Percentiles rank a stretch among this genome's conserved stretches.
Evolutionary conservation across 1,284 basidiomycete genomes (phyloP).

Genomic region (Ganoderma sinense): DNA sequence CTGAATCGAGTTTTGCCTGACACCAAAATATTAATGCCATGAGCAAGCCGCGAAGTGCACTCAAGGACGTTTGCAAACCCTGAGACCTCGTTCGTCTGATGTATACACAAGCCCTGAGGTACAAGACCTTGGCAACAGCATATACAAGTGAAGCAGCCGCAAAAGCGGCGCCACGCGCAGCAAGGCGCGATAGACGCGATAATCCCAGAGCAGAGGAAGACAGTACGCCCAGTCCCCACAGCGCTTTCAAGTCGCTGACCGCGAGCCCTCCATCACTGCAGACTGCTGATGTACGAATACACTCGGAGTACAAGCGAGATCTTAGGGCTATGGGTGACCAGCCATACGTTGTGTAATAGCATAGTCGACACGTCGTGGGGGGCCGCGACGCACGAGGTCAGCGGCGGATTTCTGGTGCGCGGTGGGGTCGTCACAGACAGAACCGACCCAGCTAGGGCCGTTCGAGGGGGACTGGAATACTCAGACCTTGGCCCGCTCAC

Average conservation of each 20-base stretch:
- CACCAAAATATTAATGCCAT: slow-evolving; percentile 6
- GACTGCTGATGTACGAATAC: not conserved
- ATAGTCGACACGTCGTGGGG: not conserved
- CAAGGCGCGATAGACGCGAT: slow-evolving; percentile 11
- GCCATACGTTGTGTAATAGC: not conserved
- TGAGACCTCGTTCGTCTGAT: not conserved
- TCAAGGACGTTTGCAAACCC: slow-evolving; percentile 5
- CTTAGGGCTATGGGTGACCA: not conserved
- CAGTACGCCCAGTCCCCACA: slow-evolving; percentile 19
- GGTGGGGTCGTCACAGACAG: slow-evolving; percentile 19
- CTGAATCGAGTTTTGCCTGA: slow-evolving; percentile 22
- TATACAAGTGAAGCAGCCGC: slow-evolving; percentile 2
- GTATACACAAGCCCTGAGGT: slow-evolving; percentile 1
- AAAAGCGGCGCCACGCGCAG: not conserved
- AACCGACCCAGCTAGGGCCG: slow-evolving; percentile 20
- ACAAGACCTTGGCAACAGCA: not conserved
- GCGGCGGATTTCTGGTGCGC: slow-evolving; percentile 21
- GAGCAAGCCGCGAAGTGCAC: slow-evolving; percentile 24
- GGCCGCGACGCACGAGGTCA: slow-evolving; percentile 3
- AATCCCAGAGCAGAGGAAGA: slow-evolving; percentile 3
- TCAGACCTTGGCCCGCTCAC: slow-evolving; percentile 27
- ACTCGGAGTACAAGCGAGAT: not conserved
- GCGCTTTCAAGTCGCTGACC: slow-evolving; percentile 16
- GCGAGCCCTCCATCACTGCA: not conserved
- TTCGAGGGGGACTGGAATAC: slow-evolving; percentile 20